These are phyloP conservation scores for Avicennia marina DNA, from an alignment of 257 asterid genomes.

Conservation along the genomic window DNA sequence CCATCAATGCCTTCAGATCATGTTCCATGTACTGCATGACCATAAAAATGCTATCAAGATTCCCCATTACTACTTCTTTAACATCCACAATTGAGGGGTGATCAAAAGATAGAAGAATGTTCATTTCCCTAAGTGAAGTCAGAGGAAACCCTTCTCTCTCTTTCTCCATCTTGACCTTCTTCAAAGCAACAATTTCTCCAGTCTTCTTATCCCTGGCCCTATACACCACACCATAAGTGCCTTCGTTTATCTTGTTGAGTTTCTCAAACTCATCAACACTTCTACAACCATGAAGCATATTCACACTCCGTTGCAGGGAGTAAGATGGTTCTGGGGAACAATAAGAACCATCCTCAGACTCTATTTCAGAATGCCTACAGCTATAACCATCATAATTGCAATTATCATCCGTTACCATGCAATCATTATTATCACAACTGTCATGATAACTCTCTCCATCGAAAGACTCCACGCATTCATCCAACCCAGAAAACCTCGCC, in stretches of 20 bases:
- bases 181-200: constrained; percentile 89
- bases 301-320: constrained; percentile 54
- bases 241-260: constrained; percentile 89
- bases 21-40: constrained; percentile 99
- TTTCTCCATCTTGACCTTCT: constrained; percentile 95
- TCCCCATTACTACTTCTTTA: constrained; percentile 93
- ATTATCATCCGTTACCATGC: constrained; percentile 51
- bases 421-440: constrained; percentile 38
- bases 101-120: constrained; percentile 78
- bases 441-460: constrained; percentile 65
- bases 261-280: constrained; percentile 88
- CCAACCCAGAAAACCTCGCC: constrained; percentile 54
- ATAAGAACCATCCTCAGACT: constrained; percentile 45
- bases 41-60: constrained; percentile 84
- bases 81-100: constrained; percentile 86
- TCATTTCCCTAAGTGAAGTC: constrained; percentile 85
- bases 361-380: constrained; percentile 42
- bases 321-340: constrained; percentile 39
- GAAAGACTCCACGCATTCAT: constrained; percentile 57
- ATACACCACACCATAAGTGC: constrained; percentile 88
- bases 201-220: constrained; percentile 89
- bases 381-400: constrained; percentile 32
- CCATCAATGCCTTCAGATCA: constrained; percentile 88
- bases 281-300: constrained; percentile 93
- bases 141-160: constrained; percentile 96